phyloP scores from a whole-genome alignment of 352 stramenopile genomes.

The Pythium periplocum region DNA sequence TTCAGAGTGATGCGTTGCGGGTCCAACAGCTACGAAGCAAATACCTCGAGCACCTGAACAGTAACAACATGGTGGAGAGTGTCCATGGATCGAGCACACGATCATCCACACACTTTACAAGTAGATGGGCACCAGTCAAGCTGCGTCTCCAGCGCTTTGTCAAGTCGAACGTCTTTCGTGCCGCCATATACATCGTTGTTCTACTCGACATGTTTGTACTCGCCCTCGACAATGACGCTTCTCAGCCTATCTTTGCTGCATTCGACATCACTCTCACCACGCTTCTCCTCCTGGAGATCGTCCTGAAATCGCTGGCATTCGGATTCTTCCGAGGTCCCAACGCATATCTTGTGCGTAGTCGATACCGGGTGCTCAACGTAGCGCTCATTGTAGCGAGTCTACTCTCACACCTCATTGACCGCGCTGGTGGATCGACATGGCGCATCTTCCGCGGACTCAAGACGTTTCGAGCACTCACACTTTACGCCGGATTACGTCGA shows the following conservation, averaged over 20 bases:
- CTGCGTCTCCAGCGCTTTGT: constrained; percentile 30
- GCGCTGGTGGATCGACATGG: constrained; percentile 21
- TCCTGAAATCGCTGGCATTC: constrained; percentile 50
- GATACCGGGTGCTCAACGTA: constrained; percentile 46
- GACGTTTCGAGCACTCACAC: constrained; percentile 53
- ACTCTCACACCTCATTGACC: constrained; percentile 28
- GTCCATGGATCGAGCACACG: too few species aligned
- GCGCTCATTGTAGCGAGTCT: constrained; percentile 39
- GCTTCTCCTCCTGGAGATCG: constrained; percentile 50
- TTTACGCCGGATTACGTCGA: constrained; percentile 54
- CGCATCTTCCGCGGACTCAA: constrained; percentile 64
- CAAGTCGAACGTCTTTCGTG: constrained; percentile 43
- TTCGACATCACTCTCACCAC: constrained; percentile 66
- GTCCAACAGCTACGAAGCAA: constrained; percentile 38
- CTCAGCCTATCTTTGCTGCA: constrained; percentile 7
- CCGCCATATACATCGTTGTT: constrained; percentile 36
- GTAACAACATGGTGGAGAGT: too few species aligned
- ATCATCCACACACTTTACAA: too few species aligned
- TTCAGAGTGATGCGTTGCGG: constrained; percentile 30
- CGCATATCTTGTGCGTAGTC: constrained; percentile 48
- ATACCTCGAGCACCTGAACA: constrained; percentile 2
- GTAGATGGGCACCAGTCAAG: too few species aligned
- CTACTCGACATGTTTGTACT: constrained; percentile 49
- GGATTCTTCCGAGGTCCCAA: constrained; percentile 31
- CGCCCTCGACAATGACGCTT: constrained; percentile 26